Base-by-base conservation (phyloP, 2,329 filamentous ascomycete genomes). In the Chaetomiaceae sp. region DNA sequence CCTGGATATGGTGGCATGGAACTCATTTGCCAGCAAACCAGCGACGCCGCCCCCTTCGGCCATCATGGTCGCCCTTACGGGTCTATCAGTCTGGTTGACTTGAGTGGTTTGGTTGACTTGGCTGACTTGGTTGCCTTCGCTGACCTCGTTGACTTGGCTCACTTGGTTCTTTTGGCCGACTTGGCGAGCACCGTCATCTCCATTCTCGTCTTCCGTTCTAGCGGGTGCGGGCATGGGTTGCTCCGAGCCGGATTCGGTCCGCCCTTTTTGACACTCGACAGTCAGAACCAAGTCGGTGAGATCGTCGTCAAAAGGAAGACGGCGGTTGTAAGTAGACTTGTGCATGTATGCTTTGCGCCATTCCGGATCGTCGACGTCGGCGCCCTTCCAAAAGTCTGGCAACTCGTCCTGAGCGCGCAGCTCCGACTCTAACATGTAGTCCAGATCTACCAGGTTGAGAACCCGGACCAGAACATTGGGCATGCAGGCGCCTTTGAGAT, bases 281-380 rank as follows among this genome's bases (percentile, higher is more conserved):
- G 38, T 51, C 15, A 48, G 4, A 2, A 51, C 45, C 38, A 51
- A n/a, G 24, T 48, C 38, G 5, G 42, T 51, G 4, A 51, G 42
- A 12, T 51, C 42, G 19, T 51, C 49, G 12, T 17, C 7, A 12
- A 51, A 51, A 1, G 49, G 38, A 4, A 47, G 24, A 9, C 11
- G 27, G 6, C 7, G 34, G 4, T n/a, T 5, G 2, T 29, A 15
- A n/a, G 1, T 4, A 7, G 9, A 18, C 7, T 20, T 33, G 2
- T 34, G 14, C 48, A 51, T 51, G 18, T 38, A 38, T 2, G 7
- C 6, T 7, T 9, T 2, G 3, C 40, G 35, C 45, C 49, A 51
- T 2, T 11, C 8, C 7, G 34, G 27, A 26, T 48, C 17, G 10
- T 35, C 17, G 12, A 51, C 1, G 6, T 41, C 33, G 17, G 49